Base-by-base conservation (phyloP, 805 yeast species). In the Candida orba region DNA sequence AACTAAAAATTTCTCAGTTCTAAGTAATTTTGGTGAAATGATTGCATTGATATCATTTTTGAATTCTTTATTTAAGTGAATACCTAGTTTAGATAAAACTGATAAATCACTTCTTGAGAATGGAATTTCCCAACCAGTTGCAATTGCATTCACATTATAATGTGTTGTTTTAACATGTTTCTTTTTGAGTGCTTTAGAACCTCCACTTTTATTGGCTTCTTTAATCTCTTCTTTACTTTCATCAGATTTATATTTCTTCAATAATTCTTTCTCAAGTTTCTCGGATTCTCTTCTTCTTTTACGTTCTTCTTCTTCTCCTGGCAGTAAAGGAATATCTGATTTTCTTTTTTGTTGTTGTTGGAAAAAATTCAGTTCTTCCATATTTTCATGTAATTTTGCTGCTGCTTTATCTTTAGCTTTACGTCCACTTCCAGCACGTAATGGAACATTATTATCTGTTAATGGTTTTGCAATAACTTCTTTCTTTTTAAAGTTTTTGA, bases 1-100 rank as follows among this genome's bases (percentile, higher is more conserved):
- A 36, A 75, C 73, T 42, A 91, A 69, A 55, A 91, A 90, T 63
- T 91, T 93, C 45, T 84, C 95, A 0, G 98, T 91, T 51, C 97
- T 69, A 53, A 84, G 58, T n/a, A 84, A 71, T 47, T 78, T 78
- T 1, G 97, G 96, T 0, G 97, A 90, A 10, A 90, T 76, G 10
- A 84, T 63, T 0, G 76, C 62, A 53, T 78, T 75, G 1, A 67
- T 57, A 7, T 64, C 65, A 13, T 60, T 57, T 22, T 51, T 54
- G 34, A 58, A 42, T 25, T 58, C 62, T 32, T 48, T 56, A 7
- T 63, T 60, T 7, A 84, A 63, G 23, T 64, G 63, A 27, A 90
- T 73, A 0, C 95, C 95, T 10, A 78, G 54, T n/a, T 62, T 62
- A 15, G 63, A 56, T 32, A 85, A 56, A 2, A 68, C 59, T 17